These are phyloP conservation scores for Linnemannia exigua DNA, from an alignment of 192 early-diverging fungal species.

Conservation along the genomic window DNA sequence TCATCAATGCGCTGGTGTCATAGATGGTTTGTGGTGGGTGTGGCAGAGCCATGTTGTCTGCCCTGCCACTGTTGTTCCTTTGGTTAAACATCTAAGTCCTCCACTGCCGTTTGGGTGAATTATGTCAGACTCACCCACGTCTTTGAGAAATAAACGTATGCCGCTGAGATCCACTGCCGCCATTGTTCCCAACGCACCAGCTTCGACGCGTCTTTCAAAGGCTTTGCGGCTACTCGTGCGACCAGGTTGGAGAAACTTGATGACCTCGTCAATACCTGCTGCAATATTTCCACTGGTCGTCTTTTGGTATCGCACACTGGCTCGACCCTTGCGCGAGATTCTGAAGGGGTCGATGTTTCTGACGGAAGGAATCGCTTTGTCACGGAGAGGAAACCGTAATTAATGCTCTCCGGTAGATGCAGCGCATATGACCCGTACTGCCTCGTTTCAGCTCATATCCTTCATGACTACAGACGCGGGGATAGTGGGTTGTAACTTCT, in stretches of 20 bases:
- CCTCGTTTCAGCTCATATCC: constrained; percentile 17
- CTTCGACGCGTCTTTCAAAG: constrained; percentile 4
- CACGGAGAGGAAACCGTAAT: constrained; percentile 14
- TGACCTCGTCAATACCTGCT: neutral
- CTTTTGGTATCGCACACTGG: neutral
- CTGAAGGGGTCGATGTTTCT: neutral
- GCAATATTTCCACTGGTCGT: constrained; percentile 6
- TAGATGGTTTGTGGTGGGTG: constrained; percentile 1
- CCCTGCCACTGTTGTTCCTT: neutral
- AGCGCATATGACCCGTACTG: constrained; percentile 18
- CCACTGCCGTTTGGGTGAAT: neutral
- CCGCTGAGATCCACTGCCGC: neutral
- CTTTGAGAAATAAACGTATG: constrained; percentile 8
- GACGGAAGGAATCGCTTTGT: neutral
- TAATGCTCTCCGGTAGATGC: constrained; percentile 4
- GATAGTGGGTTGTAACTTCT: neutral
- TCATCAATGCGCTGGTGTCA: neutral
- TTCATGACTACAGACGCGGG: constrained; percentile 10
- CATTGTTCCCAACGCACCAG: neutral
- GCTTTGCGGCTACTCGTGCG: neutral
- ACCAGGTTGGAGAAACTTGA: neutral
- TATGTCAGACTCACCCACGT: neutral
- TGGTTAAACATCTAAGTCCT: neutral
- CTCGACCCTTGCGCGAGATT: neutral
- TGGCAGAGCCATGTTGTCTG: constrained; percentile 7